Conservation (phyloP, 306 rosid species). For the cucumber (Cucumis sativus) region DNA sequence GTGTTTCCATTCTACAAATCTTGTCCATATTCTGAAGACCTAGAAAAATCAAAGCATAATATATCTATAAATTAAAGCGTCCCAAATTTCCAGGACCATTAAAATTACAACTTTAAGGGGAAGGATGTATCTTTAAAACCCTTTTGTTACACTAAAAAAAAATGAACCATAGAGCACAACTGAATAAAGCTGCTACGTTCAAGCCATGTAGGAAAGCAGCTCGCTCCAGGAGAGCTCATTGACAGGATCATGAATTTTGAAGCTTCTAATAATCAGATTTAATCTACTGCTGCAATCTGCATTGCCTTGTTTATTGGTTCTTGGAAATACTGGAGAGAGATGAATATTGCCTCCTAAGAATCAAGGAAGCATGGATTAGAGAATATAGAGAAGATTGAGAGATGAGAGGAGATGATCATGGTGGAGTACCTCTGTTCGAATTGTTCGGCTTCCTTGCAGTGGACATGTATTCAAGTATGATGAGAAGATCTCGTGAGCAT, state of each 20-base stretch:
- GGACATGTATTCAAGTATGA: constrained; percentile 84
- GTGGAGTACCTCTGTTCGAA: constrained; percentile 79
- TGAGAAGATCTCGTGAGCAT: constrained; percentile 39
- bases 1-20: not conserved
- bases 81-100: not conserved
- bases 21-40: not conserved
- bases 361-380: constrained; percentile 1
- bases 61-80: not conserved
- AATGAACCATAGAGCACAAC: not conserved
- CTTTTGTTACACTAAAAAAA: not conserved
- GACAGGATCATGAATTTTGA: not conserved
- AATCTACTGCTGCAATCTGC: constrained; percentile 14
- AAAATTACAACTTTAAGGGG: not conserved
- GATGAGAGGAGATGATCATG: not conserved
- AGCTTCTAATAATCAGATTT: not conserved
- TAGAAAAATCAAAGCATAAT: not conserved
- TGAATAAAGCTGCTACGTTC: not conserved
- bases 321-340: constrained; percentile 88
- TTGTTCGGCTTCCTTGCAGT: constrained; percentile 90
- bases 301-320: constrained; percentile 65
- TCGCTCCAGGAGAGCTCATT: not conserved
- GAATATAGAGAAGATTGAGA: not conserved
- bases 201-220: no score
- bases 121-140: not conserved
- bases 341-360: constrained; percentile 76